A percentile compares a stretch with the other conserved stretches of the same genome.
phyloP scores from a whole-genome alignment of 768 basidiomycete genomes.

The Termitomyces sp. region DNA sequence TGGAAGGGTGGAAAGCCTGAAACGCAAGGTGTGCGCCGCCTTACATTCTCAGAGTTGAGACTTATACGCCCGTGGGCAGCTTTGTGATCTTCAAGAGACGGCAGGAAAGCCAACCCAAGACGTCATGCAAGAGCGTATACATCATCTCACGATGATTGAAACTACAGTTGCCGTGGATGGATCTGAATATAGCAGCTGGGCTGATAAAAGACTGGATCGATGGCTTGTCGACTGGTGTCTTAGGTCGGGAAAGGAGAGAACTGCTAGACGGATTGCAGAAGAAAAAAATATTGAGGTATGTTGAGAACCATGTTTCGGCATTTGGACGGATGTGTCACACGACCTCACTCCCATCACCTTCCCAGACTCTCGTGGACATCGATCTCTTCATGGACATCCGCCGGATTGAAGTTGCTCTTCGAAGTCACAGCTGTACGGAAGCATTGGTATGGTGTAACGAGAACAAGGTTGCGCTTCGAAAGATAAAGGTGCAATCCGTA shows the following conservation, averaged over 20 bases:
- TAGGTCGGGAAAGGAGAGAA: conserved; percentile 70
- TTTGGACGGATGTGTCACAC: neutral
- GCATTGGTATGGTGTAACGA: conserved; percentile 96
- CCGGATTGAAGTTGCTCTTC: conserved; percentile 80
- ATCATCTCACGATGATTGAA: conserved; percentile 68
- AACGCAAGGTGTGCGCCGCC: conserved; percentile 71
- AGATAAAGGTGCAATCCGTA: conserved; percentile 64
- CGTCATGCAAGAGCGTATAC: conserved; percentile 70
- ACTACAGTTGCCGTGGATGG: conserved; percentile 45
- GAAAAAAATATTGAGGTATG: conserved; percentile 79
- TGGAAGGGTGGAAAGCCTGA: conserved; percentile 69
- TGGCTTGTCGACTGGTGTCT: conserved; percentile 95
- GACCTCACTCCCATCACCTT: neutral
- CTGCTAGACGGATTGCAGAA: conserved; percentile 73
- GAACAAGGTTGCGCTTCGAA: conserved; percentile 89
- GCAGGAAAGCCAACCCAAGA: conserved; percentile 60
- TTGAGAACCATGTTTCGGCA: neutral
- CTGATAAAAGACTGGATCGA: conserved; percentile 74
- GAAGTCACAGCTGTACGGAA: conserved; percentile 75
- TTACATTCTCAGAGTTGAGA: neutral
- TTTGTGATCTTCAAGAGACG: conserved; percentile 44
- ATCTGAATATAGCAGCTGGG: conserved; percentile 71
- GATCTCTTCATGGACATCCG: conserved; percentile 88
- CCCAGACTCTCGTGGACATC: conserved; percentile 82
- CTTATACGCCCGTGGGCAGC: conserved; percentile 23